Conservation (phyloP, 768 basidiomycete genomes). For the Ephemerocybe angulata region DNA sequence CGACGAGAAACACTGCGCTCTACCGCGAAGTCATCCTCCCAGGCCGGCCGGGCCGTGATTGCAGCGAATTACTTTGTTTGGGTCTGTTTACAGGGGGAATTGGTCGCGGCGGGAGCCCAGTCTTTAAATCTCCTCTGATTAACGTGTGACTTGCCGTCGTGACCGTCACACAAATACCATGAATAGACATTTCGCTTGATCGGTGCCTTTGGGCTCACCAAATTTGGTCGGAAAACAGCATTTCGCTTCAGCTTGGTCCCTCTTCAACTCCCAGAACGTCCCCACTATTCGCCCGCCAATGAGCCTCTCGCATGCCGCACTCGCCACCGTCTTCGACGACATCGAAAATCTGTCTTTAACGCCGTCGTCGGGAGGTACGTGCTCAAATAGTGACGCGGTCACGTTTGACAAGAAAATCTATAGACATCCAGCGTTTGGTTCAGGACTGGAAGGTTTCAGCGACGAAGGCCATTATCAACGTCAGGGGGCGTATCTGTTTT, state of each 20-base stretch:
- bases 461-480: background rate
- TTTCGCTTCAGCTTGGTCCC: background rate
- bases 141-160: slow-evolving; percentile 35
- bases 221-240: background rate
- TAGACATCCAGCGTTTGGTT: background rate
- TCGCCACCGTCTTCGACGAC: background rate
- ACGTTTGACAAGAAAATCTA: too few species aligned
- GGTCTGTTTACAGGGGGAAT: slow-evolving; percentile 51
- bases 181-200: slow-evolving; percentile 7
- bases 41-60: slow-evolving; percentile 5
- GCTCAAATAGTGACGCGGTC: too few species aligned
- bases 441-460: background rate
- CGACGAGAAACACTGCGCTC: background rate
- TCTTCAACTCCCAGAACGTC: background rate
- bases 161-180: slow-evolving; percentile 31
- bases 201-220: background rate
- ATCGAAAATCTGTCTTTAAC: too few species aligned
- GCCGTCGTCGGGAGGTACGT: too few species aligned
- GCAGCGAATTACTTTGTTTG: slow-evolving; percentile 29
- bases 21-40: slow-evolving; percentile 76
- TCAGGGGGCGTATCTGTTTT: background rate
- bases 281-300: background rate
- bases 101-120: slow-evolving; percentile 43
- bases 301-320: background rate
- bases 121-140: slow-evolving; percentile 59